A percentile compares a stretch with the other conserved stretches of the same genome.
These are phyloP conservation scores for Calonectria hongkongensis DNA, from an alignment of 2,329 filamentous ascomycete species.

Conservation along the genomic window DNA sequence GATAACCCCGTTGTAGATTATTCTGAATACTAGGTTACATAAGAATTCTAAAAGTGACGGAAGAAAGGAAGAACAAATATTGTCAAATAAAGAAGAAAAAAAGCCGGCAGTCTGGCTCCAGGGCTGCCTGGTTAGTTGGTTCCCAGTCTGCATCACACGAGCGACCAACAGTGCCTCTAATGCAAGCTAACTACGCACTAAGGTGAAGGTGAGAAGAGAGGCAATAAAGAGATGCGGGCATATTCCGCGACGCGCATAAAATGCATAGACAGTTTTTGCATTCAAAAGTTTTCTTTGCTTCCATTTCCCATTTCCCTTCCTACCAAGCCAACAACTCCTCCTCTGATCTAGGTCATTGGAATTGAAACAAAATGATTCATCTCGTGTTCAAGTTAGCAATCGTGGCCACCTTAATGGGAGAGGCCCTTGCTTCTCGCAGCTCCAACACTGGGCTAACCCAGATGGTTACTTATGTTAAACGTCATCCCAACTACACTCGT, in stretches of 20 bases:
- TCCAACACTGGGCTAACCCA: constrained; percentile 57
- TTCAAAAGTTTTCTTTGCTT: neutral
- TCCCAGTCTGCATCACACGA: neutral
- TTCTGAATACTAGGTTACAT: too few species aligned
- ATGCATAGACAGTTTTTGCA: neutral
- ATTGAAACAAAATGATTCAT: constrained; percentile 36
- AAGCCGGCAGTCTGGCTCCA: too few species aligned
- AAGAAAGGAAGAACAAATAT: too few species aligned
- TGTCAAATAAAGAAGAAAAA: too few species aligned
- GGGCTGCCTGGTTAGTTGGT: neutral
- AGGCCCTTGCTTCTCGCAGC: constrained; percentile 56
- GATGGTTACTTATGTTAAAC: constrained; percentile 57
- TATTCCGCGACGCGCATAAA: neutral
- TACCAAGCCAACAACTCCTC: neutral
- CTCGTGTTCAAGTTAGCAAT: constrained; percentile 26
- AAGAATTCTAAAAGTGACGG: too few species aligned
- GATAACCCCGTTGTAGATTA: too few species aligned
- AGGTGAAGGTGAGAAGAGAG: too few species aligned
- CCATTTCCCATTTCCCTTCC: neutral
- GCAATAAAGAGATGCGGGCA: neutral
- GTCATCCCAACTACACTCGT: constrained; percentile 50
- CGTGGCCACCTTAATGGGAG: constrained; percentile 29
- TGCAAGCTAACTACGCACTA: neutral
- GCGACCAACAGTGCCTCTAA: neutral
- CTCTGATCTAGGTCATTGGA: too few species aligned